phyloP scores from a whole-genome alignment of 495 filamentous ascomycete species.

The Podospora conica region DNA sequence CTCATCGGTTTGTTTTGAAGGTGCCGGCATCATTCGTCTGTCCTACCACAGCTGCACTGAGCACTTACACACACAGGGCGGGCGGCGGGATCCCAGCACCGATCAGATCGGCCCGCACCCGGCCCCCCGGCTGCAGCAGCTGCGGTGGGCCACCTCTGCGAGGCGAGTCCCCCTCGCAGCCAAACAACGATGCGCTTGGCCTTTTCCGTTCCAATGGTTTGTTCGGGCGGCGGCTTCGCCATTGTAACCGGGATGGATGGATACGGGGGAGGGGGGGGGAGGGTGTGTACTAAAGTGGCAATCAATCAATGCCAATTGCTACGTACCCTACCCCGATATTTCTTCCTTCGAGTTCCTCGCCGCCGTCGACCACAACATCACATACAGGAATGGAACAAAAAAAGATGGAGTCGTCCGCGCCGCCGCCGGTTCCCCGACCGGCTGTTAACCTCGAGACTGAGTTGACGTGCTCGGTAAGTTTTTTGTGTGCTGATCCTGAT shows the following conservation, averaged over 20 bases:
- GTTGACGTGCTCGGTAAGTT: constrained; percentile 82
- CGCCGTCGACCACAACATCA: not conserved
- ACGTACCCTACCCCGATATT: not conserved
- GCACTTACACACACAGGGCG: no score
- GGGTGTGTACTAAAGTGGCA: not conserved
- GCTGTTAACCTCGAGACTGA: constrained; percentile 75
- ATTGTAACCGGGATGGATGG: not conserved
- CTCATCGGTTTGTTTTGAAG: not conserved
- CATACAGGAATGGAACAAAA: not conserved
- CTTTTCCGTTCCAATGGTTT: not conserved
- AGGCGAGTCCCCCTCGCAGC: no score
- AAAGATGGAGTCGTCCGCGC: constrained; percentile 16
- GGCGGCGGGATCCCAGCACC: not conserved
- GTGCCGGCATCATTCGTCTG: not conserved
- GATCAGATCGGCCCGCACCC: not conserved
- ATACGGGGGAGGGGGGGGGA: not conserved
- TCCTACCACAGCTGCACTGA: no score
- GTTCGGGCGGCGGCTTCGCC: not conserved
- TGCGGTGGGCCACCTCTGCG: not conserved
- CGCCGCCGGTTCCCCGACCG: constrained; percentile 6
- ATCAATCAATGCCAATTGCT: not conserved
- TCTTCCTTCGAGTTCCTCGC: no score
- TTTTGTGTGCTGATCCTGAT: not conserved
- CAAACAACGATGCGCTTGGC: not conserved
- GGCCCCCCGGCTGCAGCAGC: not conserved